phyloP scores from a whole-genome alignment of 768 basidiomycete genomes.

The Trametes meyenii region DNA sequence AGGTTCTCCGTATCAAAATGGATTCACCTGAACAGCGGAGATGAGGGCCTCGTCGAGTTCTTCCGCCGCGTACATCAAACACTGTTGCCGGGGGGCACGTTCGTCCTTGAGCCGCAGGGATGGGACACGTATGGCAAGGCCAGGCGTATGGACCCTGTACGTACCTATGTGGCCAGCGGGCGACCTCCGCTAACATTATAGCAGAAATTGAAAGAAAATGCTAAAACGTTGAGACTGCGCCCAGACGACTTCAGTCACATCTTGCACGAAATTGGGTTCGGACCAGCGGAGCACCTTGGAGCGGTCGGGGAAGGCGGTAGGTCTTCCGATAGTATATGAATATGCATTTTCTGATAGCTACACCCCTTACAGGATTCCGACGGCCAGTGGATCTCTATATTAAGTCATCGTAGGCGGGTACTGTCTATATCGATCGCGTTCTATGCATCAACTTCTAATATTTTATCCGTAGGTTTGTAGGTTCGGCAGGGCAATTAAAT shows the following conservation, averaged over 20 bases:
- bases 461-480: neutral
- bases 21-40: slow-evolving; percentile 86
- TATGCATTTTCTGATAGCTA: neutral
- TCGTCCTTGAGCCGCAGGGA: slow-evolving; percentile 82
- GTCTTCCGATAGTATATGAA: slow-evolving; percentile 19
- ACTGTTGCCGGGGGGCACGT: slow-evolving; percentile 63
- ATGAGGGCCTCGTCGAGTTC: slow-evolving; percentile 68
- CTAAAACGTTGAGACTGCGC: slow-evolving; percentile 54
- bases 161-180: slow-evolving; percentile 5
- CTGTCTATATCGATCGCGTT: neutral
- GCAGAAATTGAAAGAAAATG: slow-evolving; percentile 63
- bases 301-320: slow-evolving; percentile 66
- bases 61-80: slow-evolving; percentile 63
- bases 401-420: slow-evolving; percentile 37
- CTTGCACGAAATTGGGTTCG: slow-evolving; percentile 66
- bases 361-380: slow-evolving; percentile 51
- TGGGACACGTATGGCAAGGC: slow-evolving; percentile 87
- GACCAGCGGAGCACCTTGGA: slow-evolving; percentile 49
- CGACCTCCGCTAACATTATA: neutral
- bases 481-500: neutral
- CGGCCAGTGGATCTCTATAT: slow-evolving; percentile 65
- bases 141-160: slow-evolving; percentile 64
- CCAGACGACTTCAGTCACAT: slow-evolving; percentile 64
- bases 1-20: slow-evolving; percentile 91
- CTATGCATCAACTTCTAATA: neutral